Evolutionary conservation across 352 stramenopile species (phyloP).

Genomic region (Phytophthora brassicae): DNA sequence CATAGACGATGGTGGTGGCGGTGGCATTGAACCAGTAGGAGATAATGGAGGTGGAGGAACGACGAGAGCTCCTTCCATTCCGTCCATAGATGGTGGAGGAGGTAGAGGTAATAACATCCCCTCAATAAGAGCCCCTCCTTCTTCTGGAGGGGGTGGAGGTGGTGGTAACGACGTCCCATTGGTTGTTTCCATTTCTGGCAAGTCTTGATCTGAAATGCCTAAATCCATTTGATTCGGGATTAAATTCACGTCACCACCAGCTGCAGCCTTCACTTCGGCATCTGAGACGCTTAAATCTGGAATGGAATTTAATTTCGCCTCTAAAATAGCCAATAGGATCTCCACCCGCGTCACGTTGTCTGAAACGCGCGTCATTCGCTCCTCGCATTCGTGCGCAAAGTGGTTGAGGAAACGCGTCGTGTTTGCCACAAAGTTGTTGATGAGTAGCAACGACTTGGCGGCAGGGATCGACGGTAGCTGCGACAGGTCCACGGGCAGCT

Average conservation of each 20-base stretch:
- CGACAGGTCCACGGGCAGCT: conserved; percentile 76
- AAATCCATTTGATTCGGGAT: conserved; percentile 39
- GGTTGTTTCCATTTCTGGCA: conserved; percentile 52
- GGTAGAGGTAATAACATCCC: conserved; percentile 14
- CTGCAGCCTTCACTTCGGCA: conserved; percentile 47
- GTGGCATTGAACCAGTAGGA: conserved; percentile 16
- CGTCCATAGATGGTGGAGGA: conserved; percentile 23
- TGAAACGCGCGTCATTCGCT: conserved; percentile 71
- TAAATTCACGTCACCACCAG: conserved; percentile 11
- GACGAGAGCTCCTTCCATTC: conserved; percentile 29
- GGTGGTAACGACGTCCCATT: conserved; percentile 43
- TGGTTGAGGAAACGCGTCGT: conserved; percentile 87
- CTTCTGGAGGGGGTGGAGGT: conserved; percentile 43
- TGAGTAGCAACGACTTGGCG: conserved; percentile 75
- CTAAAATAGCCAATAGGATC: conserved; percentile 81
- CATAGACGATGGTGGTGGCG: conserved; percentile 32
- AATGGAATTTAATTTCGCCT: conserved; percentile 86
- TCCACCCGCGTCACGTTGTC: conserved; percentile 80
- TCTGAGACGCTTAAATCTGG: conserved; percentile 76
- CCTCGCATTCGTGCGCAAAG: conserved; percentile 83
- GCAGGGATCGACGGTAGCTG: conserved; percentile 76
- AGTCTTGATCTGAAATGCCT: conserved; percentile 66
- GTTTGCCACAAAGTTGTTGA: conserved; percentile 89
- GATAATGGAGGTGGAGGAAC: conserved; percentile 27
- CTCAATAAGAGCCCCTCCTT: conserved; percentile 20